Conservation (phyloP, 2,329 filamentous ascomycete genomes). For the Amylocarpus encephaloides region DNA sequence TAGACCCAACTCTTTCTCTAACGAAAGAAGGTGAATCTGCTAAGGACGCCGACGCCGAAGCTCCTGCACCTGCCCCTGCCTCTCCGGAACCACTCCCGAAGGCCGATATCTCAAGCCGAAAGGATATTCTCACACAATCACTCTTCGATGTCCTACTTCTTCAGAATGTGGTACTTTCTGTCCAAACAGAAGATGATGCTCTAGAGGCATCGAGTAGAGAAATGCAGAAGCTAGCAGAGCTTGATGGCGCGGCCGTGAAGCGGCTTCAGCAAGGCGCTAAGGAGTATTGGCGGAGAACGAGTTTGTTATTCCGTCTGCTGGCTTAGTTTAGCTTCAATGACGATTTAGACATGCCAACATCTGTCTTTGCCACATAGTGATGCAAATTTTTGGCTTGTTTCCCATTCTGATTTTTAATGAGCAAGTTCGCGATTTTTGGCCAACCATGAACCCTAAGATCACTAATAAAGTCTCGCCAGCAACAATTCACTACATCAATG, state of each 20-base stretch:
- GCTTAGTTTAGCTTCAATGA: conserved; percentile 28
- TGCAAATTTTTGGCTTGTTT: too few species aligned
- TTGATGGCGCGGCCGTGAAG: conserved; percentile 43
- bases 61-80: neutral
- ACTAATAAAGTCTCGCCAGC: too few species aligned
- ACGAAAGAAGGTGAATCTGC: too few species aligned
- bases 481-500: too few species aligned
- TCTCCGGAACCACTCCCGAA: neutral
- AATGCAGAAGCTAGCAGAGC: conserved; percentile 40
- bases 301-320: conserved; percentile 74
- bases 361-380: too few species aligned
- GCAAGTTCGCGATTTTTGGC: too few species aligned
- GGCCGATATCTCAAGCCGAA: conserved; percentile 12
- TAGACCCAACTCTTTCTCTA: neutral
- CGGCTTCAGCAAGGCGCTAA: conserved; percentile 54
- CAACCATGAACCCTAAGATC: too few species aligned
- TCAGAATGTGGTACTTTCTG: conserved; percentile 37
- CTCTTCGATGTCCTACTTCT: conserved; percentile 54
- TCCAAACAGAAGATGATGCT: conserved; percentile 32
- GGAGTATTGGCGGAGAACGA: conserved; percentile 80
- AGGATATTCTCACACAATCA: conserved; percentile 52
- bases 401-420: too few species aligned
- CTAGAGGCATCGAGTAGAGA: conserved; percentile 41
- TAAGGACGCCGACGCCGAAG: neutral
- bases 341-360: too few species aligned